Base-by-base conservation (phyloP, 2,329 filamentous ascomycete species). In the Xylaria digitata region DNA sequence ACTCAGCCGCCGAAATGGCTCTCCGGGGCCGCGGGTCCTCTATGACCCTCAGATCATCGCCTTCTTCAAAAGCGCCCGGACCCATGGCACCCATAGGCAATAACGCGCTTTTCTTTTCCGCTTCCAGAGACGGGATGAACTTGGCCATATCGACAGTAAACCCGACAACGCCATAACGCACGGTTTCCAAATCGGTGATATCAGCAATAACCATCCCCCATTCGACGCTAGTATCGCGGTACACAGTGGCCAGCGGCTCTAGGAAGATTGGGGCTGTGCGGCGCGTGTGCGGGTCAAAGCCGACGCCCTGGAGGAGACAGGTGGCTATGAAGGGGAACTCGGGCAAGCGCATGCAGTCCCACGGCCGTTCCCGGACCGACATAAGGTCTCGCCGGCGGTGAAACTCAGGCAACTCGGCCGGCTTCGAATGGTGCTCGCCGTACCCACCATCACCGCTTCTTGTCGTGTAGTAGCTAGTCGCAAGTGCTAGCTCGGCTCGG, bases 201-300 rank as follows among this genome's bases (percentile, higher is more conserved):
- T 72, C 68, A n/a, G 71, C 17, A 19, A 72, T 60, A 15, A 70
- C 70, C 71, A 72, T 72, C 11, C 71, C 71, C 71, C 71, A 72
- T 43, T 71, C 68, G 23, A 68, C 34, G 63, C 63, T 61, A 13
- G 61, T 48, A 64, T 73, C 71, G 42, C 71, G 71, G 17, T 73
- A 73, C 21, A 73, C 71, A 11, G 68, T 72, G 4, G 59, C 68
- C 13, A 72, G 60, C n/a, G 70, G 71, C 40, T 73, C 71, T 5
- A 46, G 62, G n/a, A 55, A 67, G n/a, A 50, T 58, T 7, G 49
- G 60, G n/a, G 19, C 58, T 13, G 26, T 59, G 21, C 52, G 62
- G 11, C 63, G 50, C 7, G 9, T 23, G 49, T 43, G 52, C 15
- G 68, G 32, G 49, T 72, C 67, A 45, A 66, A 66, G 13, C 42